A percentile compares a stretch with the other conserved stretches of the same genome.
These are phyloP conservation scores for Phascolomyces articulosus DNA, from an alignment of 371 early-diverging fungal species.

Conservation along the genomic window DNA sequence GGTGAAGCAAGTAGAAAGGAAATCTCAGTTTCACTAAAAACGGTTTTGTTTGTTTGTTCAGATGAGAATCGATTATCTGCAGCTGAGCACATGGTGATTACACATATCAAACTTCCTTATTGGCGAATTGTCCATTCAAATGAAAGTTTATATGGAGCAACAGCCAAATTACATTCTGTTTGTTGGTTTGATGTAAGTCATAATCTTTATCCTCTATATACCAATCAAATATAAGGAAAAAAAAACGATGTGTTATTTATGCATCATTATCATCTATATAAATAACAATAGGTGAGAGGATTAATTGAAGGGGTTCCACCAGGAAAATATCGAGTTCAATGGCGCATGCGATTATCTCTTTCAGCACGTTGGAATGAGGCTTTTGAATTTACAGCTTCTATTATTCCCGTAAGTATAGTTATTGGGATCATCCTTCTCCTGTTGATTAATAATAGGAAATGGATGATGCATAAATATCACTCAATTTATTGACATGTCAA, in stretches of 20 bases:
- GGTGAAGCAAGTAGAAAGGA: no score
- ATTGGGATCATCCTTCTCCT: no score
- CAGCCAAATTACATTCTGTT: constrained; percentile 35
- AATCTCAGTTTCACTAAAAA: not conserved
- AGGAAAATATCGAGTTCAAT: constrained; percentile 22
- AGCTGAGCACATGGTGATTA: constrained; percentile 33
- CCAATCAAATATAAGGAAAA: no score
- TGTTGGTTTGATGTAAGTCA: constrained; percentile 39
- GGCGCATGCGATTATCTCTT: constrained; percentile 18
- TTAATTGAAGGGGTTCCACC: constrained; percentile 19
- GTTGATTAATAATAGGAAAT: not conserved
- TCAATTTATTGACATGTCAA: not conserved
- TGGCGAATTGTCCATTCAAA: constrained; percentile 33
- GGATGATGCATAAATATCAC: not conserved
- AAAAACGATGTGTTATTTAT: not conserved
- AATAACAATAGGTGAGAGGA: constrained; percentile 13
- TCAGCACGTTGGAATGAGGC: constrained; percentile 25
- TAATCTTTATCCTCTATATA: not conserved
- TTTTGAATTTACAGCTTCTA: constrained; percentile 14
- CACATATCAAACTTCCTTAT: constrained; percentile 35
- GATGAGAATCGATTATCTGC: constrained; percentile 17
- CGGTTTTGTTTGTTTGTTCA: not conserved
- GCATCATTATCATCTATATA: not conserved
- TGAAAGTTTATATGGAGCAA: constrained; percentile 30
- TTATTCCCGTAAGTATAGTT: not conserved